Evolutionary conservation across 2,329 filamentous ascomycete species (phyloP), one percentile per base, ranked within the genome.

Genomic region (Westerdykella aurantiaca): DNA sequence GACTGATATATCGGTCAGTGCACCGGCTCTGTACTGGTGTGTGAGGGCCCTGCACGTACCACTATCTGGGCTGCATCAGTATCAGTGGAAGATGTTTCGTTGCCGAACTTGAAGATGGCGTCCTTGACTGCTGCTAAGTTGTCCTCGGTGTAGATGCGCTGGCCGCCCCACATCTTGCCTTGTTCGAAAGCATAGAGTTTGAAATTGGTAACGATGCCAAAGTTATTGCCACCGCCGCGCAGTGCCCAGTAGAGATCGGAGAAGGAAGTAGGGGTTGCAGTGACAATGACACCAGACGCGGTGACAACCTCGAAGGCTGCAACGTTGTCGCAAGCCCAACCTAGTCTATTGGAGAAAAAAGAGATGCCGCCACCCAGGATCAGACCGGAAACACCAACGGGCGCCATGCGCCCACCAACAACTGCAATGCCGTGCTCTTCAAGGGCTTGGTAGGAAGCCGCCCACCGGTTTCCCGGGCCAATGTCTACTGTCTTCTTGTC

Each of bases 211-310:
- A 66, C 55, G 22, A 67, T 56, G 17, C 63, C 72, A 37, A 65
- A 65, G 44, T 66, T 66, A 40, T 57, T 60, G 3, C 58, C 58
- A 10, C 61, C 63, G 3, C 68, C 67, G 14, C 66, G 63, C 6
- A 70, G 55, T 1, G 64, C 64, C 48, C 53, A 60, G 51, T 63
- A 71, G 4, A 72, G 66, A 35, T 74, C 71, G 0, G 50, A 47
- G 34, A 68, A 69, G 7, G 63, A 46, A 2, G 23, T 51, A 1
- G 57, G 55, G 3, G 56, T 60, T 13, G 46, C 56, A 38, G 52
- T 58, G 5, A 60, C 45, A 37, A 60, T 59, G 13, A 49, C 48
- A 7, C 60, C 60, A 25, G 46, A 50, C 1, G 56, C 55, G 1
- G 51, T 57, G 1, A 64, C 60, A 4, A 63, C 53, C 43, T 72